These are phyloP conservation scores for Streptanthus diversifolius DNA, from an alignment of 345 rosid genomes.

Conservation along the genomic window DNA sequence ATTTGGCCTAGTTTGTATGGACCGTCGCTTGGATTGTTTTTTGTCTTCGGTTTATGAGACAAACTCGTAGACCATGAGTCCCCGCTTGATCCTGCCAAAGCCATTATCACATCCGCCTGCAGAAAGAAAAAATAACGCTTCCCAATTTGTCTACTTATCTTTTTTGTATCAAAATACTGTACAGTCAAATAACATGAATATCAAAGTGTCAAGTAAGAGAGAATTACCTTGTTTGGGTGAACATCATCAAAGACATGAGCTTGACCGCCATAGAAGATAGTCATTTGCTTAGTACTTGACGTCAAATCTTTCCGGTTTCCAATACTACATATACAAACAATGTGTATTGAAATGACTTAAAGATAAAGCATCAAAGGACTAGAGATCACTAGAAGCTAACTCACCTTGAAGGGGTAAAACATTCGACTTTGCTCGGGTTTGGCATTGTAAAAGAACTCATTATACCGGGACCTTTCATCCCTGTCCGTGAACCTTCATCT, in stretches of 20 bases:
- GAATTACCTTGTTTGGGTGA: constrained; percentile 80
- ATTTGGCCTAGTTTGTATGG: constrained; percentile 23
- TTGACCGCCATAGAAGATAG: constrained; percentile 96
- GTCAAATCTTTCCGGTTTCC: constrained; percentile 54
- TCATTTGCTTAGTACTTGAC: constrained; percentile 73
- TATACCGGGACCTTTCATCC: constrained; percentile 70
- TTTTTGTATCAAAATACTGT: neutral
- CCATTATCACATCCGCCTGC: constrained; percentile 96
- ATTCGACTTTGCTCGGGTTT: constrained; percentile 37
- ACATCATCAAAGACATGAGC: constrained; percentile 99
- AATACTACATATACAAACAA: constrained; percentile 11
- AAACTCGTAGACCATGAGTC: constrained; percentile 90
- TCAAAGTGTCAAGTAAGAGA: neutral
- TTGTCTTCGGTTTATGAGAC: constrained; percentile 47
- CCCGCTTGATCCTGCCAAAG: constrained; percentile 92
- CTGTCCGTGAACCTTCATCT: constrained; percentile 99
- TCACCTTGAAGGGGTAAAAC: constrained; percentile 52
- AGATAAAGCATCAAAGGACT: constrained; percentile 25
- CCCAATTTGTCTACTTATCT: neutral
- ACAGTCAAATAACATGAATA: neutral
- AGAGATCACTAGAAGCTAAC: constrained; percentile 11
- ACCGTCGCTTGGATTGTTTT: constrained; percentile 19
- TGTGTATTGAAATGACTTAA: neutral
- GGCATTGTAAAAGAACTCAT: constrained; percentile 48
- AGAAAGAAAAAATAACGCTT: neutral